Percentiles rank a stretch among this genome's conserved stretches.
Conservation (phyloP, 495 filamentous ascomycete species). For the Cercophora samala region DNA sequence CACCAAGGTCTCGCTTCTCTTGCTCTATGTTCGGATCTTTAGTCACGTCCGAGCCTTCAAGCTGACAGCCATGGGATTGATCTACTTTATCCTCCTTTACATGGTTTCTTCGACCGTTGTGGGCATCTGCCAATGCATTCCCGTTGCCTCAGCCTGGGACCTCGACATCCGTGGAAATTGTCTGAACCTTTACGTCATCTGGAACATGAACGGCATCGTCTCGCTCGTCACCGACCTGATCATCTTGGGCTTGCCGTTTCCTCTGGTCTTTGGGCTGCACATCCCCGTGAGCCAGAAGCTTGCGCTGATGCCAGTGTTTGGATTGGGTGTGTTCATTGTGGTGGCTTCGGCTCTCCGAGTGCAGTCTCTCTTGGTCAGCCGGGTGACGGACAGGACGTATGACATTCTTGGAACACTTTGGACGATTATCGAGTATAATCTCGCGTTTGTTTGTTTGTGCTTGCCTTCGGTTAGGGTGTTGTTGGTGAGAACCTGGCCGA, state of each 20-base stretch:
- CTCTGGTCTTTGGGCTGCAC: conserved; percentile 26
- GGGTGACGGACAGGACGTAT: conserved; percentile 15
- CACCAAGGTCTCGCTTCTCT: conserved; percentile 32
- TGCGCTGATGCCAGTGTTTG: conserved; percentile 30
- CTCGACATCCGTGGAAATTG: conserved; percentile 17
- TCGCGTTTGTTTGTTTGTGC: conserved; percentile 31
- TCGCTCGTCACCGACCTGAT: conserved; percentile 29
- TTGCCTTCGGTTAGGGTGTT: conserved; percentile 29
- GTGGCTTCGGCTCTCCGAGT: conserved; percentile 27
- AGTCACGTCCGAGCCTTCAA: conserved; percentile 26
- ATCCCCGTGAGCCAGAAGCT: conserved; percentile 25
- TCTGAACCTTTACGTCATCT: conserved; percentile 32
- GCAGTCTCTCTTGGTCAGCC: conserved; percentile 9
- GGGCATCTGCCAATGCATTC: conserved; percentile 28
- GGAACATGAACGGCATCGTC: conserved; percentile 28
- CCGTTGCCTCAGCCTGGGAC: conserved; percentile 28
- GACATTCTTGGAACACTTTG: conserved; percentile 21
- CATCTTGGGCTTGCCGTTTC: conserved; percentile 27
- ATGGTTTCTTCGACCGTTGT: conserved; percentile 25
- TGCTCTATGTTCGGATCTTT: conserved; percentile 36
- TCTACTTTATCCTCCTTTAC: conserved; percentile 26
- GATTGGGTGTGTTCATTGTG: conserved; percentile 30
- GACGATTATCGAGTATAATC: conserved; percentile 33
- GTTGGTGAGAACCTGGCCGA: conserved; percentile 23
- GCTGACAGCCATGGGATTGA: conserved; percentile 15